Evolutionary conservation across 2,329 filamentous ascomycete species (phyloP).

Genomic region (Phialemonium atrogriseum): DNA sequence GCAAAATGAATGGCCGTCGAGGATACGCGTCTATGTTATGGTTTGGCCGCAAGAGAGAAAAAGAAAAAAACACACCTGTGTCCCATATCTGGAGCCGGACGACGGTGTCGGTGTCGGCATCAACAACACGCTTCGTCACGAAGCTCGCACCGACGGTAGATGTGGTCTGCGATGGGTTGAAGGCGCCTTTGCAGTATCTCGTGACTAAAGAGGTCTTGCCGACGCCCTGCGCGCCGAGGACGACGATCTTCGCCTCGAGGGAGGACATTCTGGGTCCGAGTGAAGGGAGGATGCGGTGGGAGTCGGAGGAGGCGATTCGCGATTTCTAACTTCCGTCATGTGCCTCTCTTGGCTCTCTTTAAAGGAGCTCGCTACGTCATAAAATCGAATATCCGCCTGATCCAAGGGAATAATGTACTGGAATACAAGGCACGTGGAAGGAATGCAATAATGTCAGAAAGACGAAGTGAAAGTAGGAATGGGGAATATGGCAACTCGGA

Average conservation of each 20-base stretch:
- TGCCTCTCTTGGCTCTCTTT: no score
- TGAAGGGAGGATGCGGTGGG: neutral
- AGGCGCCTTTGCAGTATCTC: conserved; percentile 66
- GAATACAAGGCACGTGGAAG: no score
- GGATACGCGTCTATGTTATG: no score
- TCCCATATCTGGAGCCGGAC: conserved; percentile 97
- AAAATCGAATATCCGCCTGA: no score
- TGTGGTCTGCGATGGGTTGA: conserved; percentile 53
- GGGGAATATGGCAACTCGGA: no score
- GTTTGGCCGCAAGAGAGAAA: conserved; percentile 6
- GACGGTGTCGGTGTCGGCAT: conserved; percentile 75
- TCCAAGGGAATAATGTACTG: no score
- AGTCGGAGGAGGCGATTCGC: neutral
- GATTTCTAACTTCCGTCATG: no score
- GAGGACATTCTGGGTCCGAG: no score
- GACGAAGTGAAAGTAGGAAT: no score
- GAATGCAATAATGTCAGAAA: no score
- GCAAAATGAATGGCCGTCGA: neutral
- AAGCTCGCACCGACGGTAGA: conserved; percentile 77
- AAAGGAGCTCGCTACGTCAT: no score
- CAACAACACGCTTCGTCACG: conserved; percentile 70
- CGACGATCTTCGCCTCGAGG: conserved; percentile 74
- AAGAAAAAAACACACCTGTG: conserved; percentile 49
- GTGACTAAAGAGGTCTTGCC: conserved; percentile 73
- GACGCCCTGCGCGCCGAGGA: conserved; percentile 71